Evolutionary conservation across 1,139 yeast genomes (phyloP).

Genomic region (Suhomyces atakaporum): DNA sequence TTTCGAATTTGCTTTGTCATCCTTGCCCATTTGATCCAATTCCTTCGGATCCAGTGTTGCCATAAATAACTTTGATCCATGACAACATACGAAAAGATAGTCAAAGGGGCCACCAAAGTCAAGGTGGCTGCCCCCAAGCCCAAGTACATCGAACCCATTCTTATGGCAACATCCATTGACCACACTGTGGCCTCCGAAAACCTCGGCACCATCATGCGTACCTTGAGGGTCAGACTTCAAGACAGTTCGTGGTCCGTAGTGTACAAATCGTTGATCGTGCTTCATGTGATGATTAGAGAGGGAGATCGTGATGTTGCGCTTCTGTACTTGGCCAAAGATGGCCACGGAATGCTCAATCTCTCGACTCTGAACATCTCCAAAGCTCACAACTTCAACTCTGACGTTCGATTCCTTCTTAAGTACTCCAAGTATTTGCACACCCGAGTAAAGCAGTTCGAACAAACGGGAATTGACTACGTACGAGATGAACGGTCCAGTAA

Average conservation of each 20-base stretch:
- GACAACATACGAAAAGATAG: slow-evolving; percentile 51
- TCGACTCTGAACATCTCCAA: slow-evolving; percentile 33
- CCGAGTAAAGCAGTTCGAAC: slow-evolving; percentile 68
- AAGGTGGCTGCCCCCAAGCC: slow-evolving; percentile 97
- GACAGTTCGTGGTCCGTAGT: slow-evolving; percentile 91
- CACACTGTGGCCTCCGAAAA: slow-evolving; percentile 51
- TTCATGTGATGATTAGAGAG: slow-evolving; percentile 90
- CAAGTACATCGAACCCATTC: slow-evolving; percentile 90
- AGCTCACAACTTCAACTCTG: slow-evolving; percentile 43
- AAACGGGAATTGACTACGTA: slow-evolving; percentile 73
- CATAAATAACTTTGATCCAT: too few species aligned
- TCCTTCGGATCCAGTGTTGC: too few species aligned
- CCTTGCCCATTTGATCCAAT: too few species aligned
- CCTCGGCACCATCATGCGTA: slow-evolving; percentile 67
- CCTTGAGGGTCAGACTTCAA: slow-evolving; percentile 60
- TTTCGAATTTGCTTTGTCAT: too few species aligned
- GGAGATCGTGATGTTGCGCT: slow-evolving; percentile 77
- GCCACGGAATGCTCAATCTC: slow-evolving; percentile 57
- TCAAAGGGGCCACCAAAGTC: slow-evolving; percentile 51
- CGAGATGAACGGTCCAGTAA: slow-evolving; percentile 63
- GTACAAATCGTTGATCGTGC: slow-evolving; percentile 78
- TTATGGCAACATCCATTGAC: slow-evolving; percentile 65
- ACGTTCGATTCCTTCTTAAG: slow-evolving; percentile 61
- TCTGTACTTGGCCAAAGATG: slow-evolving; percentile 59
- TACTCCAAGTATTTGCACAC: slow-evolving; percentile 72